These are phyloP conservation scores for Solanum piurae DNA, from an alignment of 257 asterid genomes.

Conservation along the genomic window DNA sequence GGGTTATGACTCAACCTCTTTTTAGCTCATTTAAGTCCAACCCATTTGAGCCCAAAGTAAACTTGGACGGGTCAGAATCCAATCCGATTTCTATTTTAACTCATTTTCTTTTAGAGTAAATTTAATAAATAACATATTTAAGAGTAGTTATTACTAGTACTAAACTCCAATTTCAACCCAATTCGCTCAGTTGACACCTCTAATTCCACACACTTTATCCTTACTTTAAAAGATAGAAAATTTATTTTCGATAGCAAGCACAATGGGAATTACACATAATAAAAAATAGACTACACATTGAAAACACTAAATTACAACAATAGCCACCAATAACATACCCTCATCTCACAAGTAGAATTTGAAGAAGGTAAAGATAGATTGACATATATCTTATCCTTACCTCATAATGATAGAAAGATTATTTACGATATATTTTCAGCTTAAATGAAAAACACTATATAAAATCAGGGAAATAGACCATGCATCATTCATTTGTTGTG, in stretches of 20 bases:
- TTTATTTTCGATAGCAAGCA: not conserved
- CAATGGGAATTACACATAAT: not conserved
- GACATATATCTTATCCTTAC: no score
- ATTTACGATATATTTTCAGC: no score
- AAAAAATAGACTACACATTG: not conserved
- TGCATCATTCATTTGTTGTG: not conserved
- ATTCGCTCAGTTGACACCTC: not conserved
- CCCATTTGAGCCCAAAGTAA: not conserved
- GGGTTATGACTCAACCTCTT: not conserved
- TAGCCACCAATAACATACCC: rapidly evolving
- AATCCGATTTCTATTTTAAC: no score
- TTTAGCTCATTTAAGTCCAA: no score
- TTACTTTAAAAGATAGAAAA: not conserved
- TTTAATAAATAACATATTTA: no score
- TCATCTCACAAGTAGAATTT: no score
- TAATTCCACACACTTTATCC: not conserved
- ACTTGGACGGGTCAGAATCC: rapidly evolving
- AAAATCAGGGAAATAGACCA: not conserved
- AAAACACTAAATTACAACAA: not conserved
- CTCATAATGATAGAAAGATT: no score
- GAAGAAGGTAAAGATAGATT: no score
- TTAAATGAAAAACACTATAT: no score
- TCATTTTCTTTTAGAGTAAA: no score
- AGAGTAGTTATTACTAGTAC: not conserved
- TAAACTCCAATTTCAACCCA: not conserved